Base-by-base conservation (phyloP, 805 yeast species). In the Brettanomyces bruxellensis region DNA sequence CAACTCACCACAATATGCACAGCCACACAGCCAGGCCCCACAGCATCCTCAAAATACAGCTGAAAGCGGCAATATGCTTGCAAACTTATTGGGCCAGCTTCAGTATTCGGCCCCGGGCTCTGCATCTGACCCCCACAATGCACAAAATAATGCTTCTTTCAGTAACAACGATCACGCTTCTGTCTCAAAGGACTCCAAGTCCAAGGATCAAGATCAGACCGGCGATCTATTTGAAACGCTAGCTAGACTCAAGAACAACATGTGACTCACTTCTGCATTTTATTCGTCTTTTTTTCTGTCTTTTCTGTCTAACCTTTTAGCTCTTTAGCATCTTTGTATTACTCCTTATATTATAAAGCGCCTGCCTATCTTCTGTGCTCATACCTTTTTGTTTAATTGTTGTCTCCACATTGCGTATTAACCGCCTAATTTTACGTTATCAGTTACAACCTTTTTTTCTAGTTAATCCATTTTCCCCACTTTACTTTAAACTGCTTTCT, bases 241-340 rank as follows among this genome's bases (percentile, higher is more conserved):
- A 42, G 68, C 69, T 22, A 60, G 70, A 51, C 53, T 66, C 38
- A 62, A 64, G 51, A 64, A 66, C 48, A 65, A 64, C 57, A 67
- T 54, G 61, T 65, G 60, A 50, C 49, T 35, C 9, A 28, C 11
- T 7, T 28, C 11, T 28, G 32, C 32, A 28, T 9, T 28, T 28
- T 28, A 28, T 28, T 28, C 3, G 7, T 6, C 11, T 28, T 28
- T 28, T 34, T 23, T n/a, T 38, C 23, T 25, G 5, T 28, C 49
- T 45, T 45, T 47, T 41, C 36, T 9, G 7, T 39, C 25, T n/a
- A 24, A 13, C 44, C n/a, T 34, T 13, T 30, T 45, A 6, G 18
- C 6, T 14, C 39, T 30, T 24, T 25, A 14, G 25, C 23, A 39
- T 12, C 28, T 13, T 38, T 43, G 24, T 28, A 39, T 18, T 23